Conservation (phyloP, 257 asterid genomes). For the Buddleja alternifolia region DNA sequence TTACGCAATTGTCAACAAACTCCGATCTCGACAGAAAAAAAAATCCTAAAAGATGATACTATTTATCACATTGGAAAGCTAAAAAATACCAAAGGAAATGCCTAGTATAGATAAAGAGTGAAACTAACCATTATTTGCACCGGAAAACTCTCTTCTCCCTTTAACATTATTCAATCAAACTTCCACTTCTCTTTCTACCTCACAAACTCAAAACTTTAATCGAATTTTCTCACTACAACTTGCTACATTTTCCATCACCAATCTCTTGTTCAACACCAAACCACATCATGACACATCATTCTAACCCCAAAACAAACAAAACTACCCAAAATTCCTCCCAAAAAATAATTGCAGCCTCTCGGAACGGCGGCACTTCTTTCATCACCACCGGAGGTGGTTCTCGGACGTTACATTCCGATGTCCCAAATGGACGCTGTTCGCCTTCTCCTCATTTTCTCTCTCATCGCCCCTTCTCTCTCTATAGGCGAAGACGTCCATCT, state of each 20-base stretch:
- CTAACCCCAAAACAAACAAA: slow-evolving; percentile 35
- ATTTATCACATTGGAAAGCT: too few species aligned
- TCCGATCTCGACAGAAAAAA: too few species aligned
- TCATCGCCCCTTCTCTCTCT: slow-evolving; percentile 33
- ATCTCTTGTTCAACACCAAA: slow-evolving; percentile 30
- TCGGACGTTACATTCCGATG: too few species aligned
- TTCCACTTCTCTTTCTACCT: slow-evolving; percentile 36
- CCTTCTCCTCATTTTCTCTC: slow-evolving; percentile 38
- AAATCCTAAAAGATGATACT: too few species aligned
- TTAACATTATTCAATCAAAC: slow-evolving; percentile 38
- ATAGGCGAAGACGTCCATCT: slow-evolving; percentile 51
- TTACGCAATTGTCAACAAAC: too few species aligned
- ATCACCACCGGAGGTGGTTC: background rate
- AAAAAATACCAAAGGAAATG: background rate
- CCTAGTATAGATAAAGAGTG: background rate
- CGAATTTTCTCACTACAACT: background rate
- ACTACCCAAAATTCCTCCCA: slow-evolving; percentile 31
- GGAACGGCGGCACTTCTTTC: slow-evolving; percentile 46
- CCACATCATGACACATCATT: slow-evolving; percentile 55
- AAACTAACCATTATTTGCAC: background rate
- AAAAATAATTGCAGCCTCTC: slow-evolving; percentile 37
- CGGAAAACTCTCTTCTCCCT: slow-evolving; percentile 37
- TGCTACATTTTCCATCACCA: slow-evolving; percentile 43
- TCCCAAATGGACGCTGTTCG: slow-evolving; percentile 51
- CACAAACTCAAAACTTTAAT: background rate